Conservation (phyloP, 2,329 filamentous ascomycete species). For the Trichophyton benhamiae region DNA sequence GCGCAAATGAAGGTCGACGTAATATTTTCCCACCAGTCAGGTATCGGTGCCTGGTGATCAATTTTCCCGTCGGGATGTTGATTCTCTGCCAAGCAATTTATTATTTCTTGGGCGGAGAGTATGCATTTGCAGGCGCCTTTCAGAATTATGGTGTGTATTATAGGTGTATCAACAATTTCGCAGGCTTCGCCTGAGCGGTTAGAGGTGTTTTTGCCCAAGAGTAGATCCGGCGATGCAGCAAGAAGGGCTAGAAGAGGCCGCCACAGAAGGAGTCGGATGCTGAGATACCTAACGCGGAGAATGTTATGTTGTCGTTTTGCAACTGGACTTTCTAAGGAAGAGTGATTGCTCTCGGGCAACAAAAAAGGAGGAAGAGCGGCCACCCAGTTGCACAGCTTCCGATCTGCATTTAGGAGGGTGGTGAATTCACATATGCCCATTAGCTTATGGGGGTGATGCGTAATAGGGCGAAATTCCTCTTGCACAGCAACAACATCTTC, state of each 20-base stretch:
- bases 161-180: conserved; percentile 7
- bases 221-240: conserved; percentile 11
- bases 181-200: neutral
- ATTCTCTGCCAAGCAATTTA: conserved; percentile 7
- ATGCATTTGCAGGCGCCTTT: conserved; percentile 13
- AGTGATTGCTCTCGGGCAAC: neutral
- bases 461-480: conserved; percentile 14
- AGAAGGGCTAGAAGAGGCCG: conserved; percentile 13
- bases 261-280: conserved; percentile 16
- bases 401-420: conserved; percentile 14
- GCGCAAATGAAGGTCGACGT: conserved; percentile 12
- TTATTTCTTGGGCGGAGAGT: conserved; percentile 11
- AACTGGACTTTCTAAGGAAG: conserved; percentile 12
- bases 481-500: conserved; percentile 16
- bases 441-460: conserved; percentile 13
- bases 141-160: conserved; percentile 9
- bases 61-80: neutral
- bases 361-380: conserved; percentile 16
- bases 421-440: conserved; percentile 15
- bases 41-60: conserved; percentile 6
- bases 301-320: conserved; percentile 17
- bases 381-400: conserved; percentile 17
- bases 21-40: conserved; percentile 14
- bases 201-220: neutral
- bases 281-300: conserved; percentile 18